Evolutionary conservation across 768 basidiomycete genomes (phyloP).

Genomic region (Tylopilus sp.): DNA sequence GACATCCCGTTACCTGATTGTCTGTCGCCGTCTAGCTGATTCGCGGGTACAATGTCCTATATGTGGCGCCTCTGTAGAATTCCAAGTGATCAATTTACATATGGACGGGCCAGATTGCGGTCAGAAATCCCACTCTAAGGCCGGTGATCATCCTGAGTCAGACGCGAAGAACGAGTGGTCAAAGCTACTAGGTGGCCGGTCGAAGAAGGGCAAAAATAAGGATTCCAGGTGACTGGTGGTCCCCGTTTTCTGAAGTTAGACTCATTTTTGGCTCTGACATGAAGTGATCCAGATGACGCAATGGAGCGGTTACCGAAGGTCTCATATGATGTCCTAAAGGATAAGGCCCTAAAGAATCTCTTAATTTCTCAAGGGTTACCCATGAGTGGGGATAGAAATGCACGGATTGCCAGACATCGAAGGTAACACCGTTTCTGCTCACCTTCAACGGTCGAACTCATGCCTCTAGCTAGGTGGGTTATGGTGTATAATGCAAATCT

Average conservation of each 20-base stretch:
- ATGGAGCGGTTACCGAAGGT: conserved; percentile 55
- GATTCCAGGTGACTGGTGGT: conserved; percentile 22
- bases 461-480: conserved; percentile 50
- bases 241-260: background rate
- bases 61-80: conserved; percentile 47
- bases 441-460: background rate
- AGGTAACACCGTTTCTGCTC: conserved; percentile 36
- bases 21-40: conserved; percentile 26
- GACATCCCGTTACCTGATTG: background rate
- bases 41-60: conserved; percentile 56
- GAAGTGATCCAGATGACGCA: conserved; percentile 32
- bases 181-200: conserved; percentile 33
- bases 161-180: conserved; percentile 39
- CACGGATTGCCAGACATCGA: conserved; percentile 56
- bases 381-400: conserved; percentile 47
- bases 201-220: conserved; percentile 43
- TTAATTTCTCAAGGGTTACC: conserved; percentile 50
- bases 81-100: conserved; percentile 56
- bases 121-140: conserved; percentile 17
- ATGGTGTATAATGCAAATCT: conserved; percentile 70
- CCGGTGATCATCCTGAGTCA: conserved; percentile 23
- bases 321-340: conserved; percentile 62
- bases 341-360: conserved; percentile 55
- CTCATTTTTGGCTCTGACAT: conserved; percentile 20
- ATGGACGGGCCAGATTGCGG: conserved; percentile 56